Base-by-base conservation (phyloP, 228 moss, liverwort and hornwort genomes). In the Sphagnum fallax region DNA sequence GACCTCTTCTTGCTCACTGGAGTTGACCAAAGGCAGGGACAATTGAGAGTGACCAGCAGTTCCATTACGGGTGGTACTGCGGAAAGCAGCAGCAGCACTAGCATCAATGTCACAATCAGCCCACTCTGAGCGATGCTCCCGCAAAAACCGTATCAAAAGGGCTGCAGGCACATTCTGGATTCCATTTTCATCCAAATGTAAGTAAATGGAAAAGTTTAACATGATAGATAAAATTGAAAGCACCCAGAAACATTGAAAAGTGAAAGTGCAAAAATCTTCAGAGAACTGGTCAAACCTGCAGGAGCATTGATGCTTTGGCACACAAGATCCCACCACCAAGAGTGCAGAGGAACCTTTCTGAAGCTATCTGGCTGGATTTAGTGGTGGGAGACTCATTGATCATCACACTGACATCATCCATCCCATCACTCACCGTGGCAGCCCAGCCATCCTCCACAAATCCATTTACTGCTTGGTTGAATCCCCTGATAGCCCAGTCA, bases 81-180 rank as follows among this genome's bases (percentile, higher is more conserved):
- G 81, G 32, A 97, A 86, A 52, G 97, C 90, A 51, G 93, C 89
- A 6, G 87, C 97, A 61, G 93, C 97, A 69, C 91, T 90, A 6
- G 87, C 91, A 74, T 97, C 97, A 67, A 97, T 88, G 10, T 93
- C 90, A 69, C 90, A 93, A 71, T 97, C 97, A 12, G 97, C 93
- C 97, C 97, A 97, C 74, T 97, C 93, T 8, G 97, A 93, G 52
- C 97, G 91, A 76, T 97, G 97, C 72, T 97, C 97, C 49, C 97
- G 83, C 63, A 97, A 74, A 73, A 97, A 97, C 49, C 93, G 77
- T 70, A 97, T 93, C 71, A 97, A 58, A 60, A 91, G 87, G 57
- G 97, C 91, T 6, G 97, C 91, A 15, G 97, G 97, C 1, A 97
- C 97, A 72, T 93, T 97, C 97, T 97, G 93, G 82, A 80, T 8